Evolutionary conservation across 768 basidiomycete species (phyloP), one percentile per base, ranked within the genome.

Genomic region (Hypholoma sublateritium): DNA sequence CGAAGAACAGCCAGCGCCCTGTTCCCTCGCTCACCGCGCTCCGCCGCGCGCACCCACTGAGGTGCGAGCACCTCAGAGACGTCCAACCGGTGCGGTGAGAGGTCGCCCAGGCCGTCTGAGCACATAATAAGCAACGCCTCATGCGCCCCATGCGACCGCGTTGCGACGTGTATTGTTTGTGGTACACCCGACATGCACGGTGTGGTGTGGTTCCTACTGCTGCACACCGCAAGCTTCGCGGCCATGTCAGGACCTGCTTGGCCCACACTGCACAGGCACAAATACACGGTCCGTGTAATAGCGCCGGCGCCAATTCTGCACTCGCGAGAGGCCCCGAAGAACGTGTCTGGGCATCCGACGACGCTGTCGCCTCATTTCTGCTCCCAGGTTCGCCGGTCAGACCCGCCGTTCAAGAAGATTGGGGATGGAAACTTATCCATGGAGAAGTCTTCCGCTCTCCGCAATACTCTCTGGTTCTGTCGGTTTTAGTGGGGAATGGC

Each of bases 341-440:
- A n/a, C n/a, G n/a, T n/a, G n/a, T n/a, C n/a, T n/a, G n/a, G n/a
- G n/a, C n/a, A n/a, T n/a, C n/a, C n/a, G n/a, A n/a, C n/a, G n/a
- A n/a, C n/a, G n/a, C n/a, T n/a, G n/a, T n/a, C n/a, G n/a, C n/a
- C n/a, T n/a, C n/a, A n/a, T n/a, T n/a, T n/a, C n/a, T n/a, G n/a
- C n/a, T n/a, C n/a, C n/a, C n/a, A n/a, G n/a, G n/a, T n/a, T n/a
- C n/a, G n/a, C n/a, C n/a, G n/a, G n/a, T n/a, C n/a, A n/a, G n/a
- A n/a, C n/a, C n/a, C n/a, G n/a, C n/a, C 65, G 91, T 97, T 2
- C 93, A 95, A 71, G 96, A 98, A 74, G 96, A 98, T 64, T 96
- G 89, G 83, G 96, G 96, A 1, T 98, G 96, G 96, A 98, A 98
- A 68, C 83, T 98, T 16, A 87, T 98, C 21, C 94, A 97, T 63